A percentile compares a stretch with the other conserved stretches of the same genome.
Evolutionary conservation across 805 yeast species (phyloP).

Genomic region (Sugiyamaella boreocaroliniensis): DNA sequence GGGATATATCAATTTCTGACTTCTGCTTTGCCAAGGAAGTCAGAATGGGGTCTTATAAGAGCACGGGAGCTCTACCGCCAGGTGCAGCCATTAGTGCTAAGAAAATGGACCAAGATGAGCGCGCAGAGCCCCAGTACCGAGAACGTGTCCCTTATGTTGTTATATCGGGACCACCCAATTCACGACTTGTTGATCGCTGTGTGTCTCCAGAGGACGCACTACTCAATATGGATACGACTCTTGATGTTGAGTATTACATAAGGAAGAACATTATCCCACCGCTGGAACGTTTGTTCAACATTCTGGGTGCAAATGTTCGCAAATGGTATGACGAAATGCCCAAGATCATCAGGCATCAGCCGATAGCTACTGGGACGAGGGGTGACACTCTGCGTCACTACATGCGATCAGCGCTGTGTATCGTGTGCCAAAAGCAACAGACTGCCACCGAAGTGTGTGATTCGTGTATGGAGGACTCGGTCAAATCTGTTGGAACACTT

Average conservation of each 20-base stretch:
- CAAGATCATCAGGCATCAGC: slow-evolving; percentile 22
- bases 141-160: slow-evolving; percentile 89
- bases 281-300: slow-evolving; percentile 69
- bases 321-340: slow-evolving; percentile 76
- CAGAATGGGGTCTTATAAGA: slow-evolving; percentile 73
- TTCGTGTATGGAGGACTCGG: slow-evolving; percentile 15
- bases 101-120: slow-evolving; percentile 53
- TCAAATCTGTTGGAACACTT: slow-evolving; percentile 11
- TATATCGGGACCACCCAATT: slow-evolving; percentile 47
- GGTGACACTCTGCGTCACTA: slow-evolving; percentile 13
- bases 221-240: slow-evolving; percentile 32
- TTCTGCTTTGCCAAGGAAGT: slow-evolving; percentile 92
- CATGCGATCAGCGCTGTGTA: slow-evolving; percentile 17
- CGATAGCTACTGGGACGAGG: background rate
- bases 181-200: slow-evolving; percentile 67
- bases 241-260: slow-evolving; percentile 84
- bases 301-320: slow-evolving; percentile 73
- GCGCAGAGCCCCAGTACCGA: slow-evolving; percentile 77
- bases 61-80: slow-evolving; percentile 69
- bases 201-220: slow-evolving; percentile 71
- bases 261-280: slow-evolving; percentile 84
- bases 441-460: slow-evolving; percentile 8
- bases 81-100: slow-evolving; percentile 80
- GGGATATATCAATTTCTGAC: slow-evolving; percentile 64
- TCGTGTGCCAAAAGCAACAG: slow-evolving; percentile 12